These are phyloP conservation scores for Phytophthora cryptogea DNA, from an alignment of 352 stramenopile genomes.

Conservation along the genomic window DNA sequence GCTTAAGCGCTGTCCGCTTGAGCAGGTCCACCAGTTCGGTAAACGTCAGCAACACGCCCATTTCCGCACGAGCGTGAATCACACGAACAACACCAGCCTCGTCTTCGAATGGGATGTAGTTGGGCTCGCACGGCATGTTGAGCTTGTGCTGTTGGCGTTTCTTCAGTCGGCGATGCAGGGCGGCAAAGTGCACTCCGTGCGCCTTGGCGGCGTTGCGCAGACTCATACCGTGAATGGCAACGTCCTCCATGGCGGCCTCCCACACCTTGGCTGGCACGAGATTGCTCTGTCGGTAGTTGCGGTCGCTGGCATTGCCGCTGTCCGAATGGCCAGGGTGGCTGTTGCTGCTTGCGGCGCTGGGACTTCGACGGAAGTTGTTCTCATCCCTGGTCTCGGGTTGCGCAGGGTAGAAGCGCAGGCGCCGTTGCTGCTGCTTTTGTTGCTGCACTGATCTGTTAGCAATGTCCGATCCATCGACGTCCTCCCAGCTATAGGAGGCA, in stretches of 20 bases:
- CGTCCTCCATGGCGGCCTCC: slow-evolving; percentile 69
- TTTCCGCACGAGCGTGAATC: slow-evolving; percentile 66
- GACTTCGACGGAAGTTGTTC: slow-evolving; percentile 21
- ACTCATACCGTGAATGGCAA: slow-evolving; percentile 73
- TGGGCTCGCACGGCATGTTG: slow-evolving; percentile 43
- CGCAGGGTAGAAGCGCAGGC: slow-evolving; percentile 12
- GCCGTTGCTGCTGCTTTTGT: slow-evolving; percentile 8
- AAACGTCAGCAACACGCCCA: slow-evolving; percentile 73
- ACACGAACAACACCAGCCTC: slow-evolving; percentile 72
- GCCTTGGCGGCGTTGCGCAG: slow-evolving; percentile 63
- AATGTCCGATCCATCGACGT: slow-evolving; percentile 1
- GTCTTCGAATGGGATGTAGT: slow-evolving; percentile 74
- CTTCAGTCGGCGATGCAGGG: slow-evolving; percentile 70
- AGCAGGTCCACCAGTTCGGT: slow-evolving; percentile 72
- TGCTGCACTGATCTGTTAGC: neutral
- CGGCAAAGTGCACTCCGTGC: slow-evolving; percentile 68
- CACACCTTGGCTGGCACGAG: slow-evolving; percentile 62
- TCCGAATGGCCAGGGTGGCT: slow-evolving; percentile 19
- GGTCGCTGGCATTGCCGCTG: slow-evolving; percentile 30
- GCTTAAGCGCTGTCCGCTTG: slow-evolving; percentile 62
- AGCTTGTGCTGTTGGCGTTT: slow-evolving; percentile 59
- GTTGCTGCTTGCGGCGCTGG: slow-evolving; percentile 23
- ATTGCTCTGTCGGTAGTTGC: slow-evolving; percentile 58
- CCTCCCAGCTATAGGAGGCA: slow-evolving; percentile 22
- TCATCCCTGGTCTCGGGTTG: slow-evolving; percentile 18